Percentiles rank a stretch among this genome's conserved stretches.
Evolutionary conservation across 495 filamentous ascomycete genomes (phyloP).

Genomic region (Cercophora newfieldiana): DNA sequence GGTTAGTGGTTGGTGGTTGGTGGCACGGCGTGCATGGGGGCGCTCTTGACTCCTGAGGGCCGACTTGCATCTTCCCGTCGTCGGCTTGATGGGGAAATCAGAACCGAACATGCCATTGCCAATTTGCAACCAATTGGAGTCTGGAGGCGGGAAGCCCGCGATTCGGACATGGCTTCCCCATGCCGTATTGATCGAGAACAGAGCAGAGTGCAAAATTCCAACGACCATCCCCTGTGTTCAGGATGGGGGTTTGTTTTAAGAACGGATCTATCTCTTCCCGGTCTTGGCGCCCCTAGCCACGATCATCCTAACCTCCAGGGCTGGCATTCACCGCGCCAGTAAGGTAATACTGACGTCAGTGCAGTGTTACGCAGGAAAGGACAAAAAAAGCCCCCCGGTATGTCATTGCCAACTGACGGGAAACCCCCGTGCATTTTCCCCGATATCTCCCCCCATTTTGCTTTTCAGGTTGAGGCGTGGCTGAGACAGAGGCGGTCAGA

Average conservation of each 20-base stretch:
- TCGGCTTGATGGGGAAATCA: too few species aligned
- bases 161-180: background rate
- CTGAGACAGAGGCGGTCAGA: background rate
- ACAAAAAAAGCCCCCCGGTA: background rate
- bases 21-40: background rate
- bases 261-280: background rate
- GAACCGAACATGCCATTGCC: too few species aligned
- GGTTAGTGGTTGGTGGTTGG: too few species aligned
- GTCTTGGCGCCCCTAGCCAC: background rate
- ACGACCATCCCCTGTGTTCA: background rate
- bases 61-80: too few species aligned
- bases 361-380: background rate
- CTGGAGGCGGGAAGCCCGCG: background rate
- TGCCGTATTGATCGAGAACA: background rate
- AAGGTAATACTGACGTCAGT: background rate
- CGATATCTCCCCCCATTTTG: too few species aligned
- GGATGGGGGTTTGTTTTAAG: background rate
- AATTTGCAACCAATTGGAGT: too few species aligned
- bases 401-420: background rate
- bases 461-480: background rate
- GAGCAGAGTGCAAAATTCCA: background rate
- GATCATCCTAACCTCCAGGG: background rate
- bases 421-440: background rate
- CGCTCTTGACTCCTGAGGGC: background rate
- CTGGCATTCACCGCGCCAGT: background rate